Evolutionary conservation across 768 basidiomycete genomes (phyloP), one percentile per base, ranked within the genome.

Genomic region (Tricholoma terreum): DNA sequence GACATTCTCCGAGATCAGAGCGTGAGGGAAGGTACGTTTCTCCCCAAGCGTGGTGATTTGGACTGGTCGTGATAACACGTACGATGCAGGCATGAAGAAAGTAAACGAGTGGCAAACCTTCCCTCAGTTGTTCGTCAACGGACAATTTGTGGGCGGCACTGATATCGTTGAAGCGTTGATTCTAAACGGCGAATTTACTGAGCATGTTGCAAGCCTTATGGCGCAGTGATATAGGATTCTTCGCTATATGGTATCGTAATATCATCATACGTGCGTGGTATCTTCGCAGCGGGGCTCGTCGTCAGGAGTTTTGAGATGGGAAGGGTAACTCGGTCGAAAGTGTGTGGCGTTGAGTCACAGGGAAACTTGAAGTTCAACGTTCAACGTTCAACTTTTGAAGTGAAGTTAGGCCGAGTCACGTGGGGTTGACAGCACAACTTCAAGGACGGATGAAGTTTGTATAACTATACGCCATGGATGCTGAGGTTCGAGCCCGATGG

Each of bases 61-160:
- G 22, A 19, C 5, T 10, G 24, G 24, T 40, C 10, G 19, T 43
- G 15, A 54, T 54, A 12, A 42, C 31, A 59, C 31, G 46, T 27
- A 27, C 30, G 24, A 31, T 30, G 9, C 60, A 84, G 93, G 83
- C 67, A 80, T 87, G 52, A 87, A 87, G 73, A 82, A 77, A 59
- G 67, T 92, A 58, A 95, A 95, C 66, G 82, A 94, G 58, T 95
- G 93, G 93, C 93, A 93, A 0, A 96, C 90, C 3, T 92, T 82
- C 75, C 90, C 91, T 3, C 91, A 93, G 67, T 77, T 96, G 19
- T 89, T 94, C 61, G 77, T 94, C 51, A 84, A 91, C 2, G 95
- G 97, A 19, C 93, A 98, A 69, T 80, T 99, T 15, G 86, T 97
- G 14, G 96, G 96, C n/a, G 96, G 96, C 4, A 73, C 98, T 52